Evolutionary conservation across 345 rosid genomes (phyloP).

Genomic region (Noccaea bulbosa): DNA sequence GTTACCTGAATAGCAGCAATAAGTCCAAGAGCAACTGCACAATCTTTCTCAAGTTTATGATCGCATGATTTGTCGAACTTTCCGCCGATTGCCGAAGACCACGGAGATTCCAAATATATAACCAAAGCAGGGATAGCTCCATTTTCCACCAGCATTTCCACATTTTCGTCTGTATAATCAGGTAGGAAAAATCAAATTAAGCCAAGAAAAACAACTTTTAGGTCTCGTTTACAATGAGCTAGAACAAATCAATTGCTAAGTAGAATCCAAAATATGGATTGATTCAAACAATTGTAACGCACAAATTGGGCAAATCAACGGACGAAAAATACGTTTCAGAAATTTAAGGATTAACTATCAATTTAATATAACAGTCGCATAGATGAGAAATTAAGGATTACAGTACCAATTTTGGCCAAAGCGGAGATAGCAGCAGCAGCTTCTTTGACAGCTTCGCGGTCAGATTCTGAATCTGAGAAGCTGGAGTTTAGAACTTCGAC

Average conservation of each 20-base stretch:
- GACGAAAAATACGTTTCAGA: background rate
- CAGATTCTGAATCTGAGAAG: conserved; percentile 48
- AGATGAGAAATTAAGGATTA: background rate
- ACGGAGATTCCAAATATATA: conserved; percentile 51
- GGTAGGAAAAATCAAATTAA: conserved; percentile 4
- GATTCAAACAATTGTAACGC: background rate
- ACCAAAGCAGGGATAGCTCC: conserved; percentile 70
- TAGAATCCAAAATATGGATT: background rate
- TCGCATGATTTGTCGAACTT: conserved; percentile 34
- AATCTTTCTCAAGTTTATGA: conserved; percentile 62
- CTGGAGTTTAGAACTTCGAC: conserved; percentile 53
- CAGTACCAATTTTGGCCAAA: conserved; percentile 61
- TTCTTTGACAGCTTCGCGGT: conserved; percentile 53
- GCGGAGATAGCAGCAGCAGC: conserved; percentile 54
- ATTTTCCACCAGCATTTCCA: conserved; percentile 58
- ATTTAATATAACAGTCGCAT: background rate
- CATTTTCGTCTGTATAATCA: conserved; percentile 53
- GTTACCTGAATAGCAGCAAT: conserved; percentile 66
- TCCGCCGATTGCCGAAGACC: conserved; percentile 8
- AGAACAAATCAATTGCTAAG: background rate
- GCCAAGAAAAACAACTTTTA: background rate
- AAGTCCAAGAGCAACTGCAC: conserved; percentile 65
- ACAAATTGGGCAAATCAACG: background rate
- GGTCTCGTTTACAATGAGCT: conserved; percentile 15
- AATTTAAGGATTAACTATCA: background rate